Evolutionary conservation across 1,139 yeast genomes (phyloP).

Genomic region (Sugiyamaella japonica): DNA sequence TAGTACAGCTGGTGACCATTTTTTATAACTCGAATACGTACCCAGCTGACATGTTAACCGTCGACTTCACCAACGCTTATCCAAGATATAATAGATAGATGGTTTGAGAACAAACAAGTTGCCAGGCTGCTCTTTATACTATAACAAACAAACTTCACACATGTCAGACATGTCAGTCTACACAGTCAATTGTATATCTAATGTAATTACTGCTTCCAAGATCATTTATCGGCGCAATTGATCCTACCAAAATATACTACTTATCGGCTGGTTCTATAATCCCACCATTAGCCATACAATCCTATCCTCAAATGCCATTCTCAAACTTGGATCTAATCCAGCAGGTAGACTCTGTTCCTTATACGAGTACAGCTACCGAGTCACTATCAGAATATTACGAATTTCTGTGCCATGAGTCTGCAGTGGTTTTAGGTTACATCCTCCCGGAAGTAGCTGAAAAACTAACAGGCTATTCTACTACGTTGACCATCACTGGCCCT

Average conservation of each 20-base stretch:
- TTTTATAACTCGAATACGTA: not conserved
- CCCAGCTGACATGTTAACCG: constrained; percentile 11
- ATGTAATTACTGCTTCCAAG: no score
- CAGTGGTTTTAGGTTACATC: constrained; percentile 54
- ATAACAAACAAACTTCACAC: no score
- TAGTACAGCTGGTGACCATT: not conserved
- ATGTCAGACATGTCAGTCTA: no score
- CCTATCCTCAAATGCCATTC: constrained; percentile 10
- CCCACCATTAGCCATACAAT: not conserved
- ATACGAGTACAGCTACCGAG: constrained; percentile 27
- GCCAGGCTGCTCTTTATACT: no score
- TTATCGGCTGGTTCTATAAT: not conserved
- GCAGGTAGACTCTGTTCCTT: constrained; percentile 54
- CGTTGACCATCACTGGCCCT: constrained; percentile 39
- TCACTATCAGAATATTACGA: constrained; percentile 25
- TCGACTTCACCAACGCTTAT: no score
- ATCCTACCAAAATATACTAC: not conserved
- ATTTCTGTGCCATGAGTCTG: constrained; percentile 53
- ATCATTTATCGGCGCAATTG: not conserved
- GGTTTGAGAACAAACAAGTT: no score
- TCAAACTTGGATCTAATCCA: constrained; percentile 41
- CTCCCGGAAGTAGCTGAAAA: constrained; percentile 48
- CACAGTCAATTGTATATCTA: no score
- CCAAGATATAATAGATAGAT: no score
- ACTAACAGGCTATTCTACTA: constrained; percentile 38